Base-by-base conservation (phyloP, 2,329 filamentous ascomycete genomes). In the Trichoderma harzianum region DNA sequence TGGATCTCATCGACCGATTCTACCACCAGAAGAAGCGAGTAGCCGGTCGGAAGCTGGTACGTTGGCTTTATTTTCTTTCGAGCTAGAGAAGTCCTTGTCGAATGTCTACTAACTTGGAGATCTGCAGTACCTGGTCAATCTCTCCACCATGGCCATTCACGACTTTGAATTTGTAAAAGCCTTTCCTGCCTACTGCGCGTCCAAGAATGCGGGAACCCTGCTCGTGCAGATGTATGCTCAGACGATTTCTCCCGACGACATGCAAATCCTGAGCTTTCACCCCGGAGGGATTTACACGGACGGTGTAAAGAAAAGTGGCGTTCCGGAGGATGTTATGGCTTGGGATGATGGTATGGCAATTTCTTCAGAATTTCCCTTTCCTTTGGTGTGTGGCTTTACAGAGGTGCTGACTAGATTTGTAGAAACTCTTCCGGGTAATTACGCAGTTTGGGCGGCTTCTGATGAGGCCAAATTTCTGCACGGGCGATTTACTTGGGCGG, bases 381-480 rank as follows among this genome's bases (percentile, higher is more conserved):
- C 3, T 18, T 28, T 65, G n/a, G 12, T 5, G n/a, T 14, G 21
- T 7, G 36, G 2, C 2, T 24, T 12, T 3, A 14, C 2, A 12
- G 5, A 16, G 3, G 5, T 8, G 16, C 57, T 69, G 34, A 69
- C n/a, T 12, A 4, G 1, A 0, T 21, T 16, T 53, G 1, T 3
- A 69, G 65, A 26, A 21, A 62, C 73, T 8, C 67, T 76, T 24
- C 60, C 74, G 1, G 74, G 72, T 0, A 60, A 78, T 32, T 85
- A 83, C 58, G 73, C 76, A 11, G 79, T 84, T 4, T 85, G 83
- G 84, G 75, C 80, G 2, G 79, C 82, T 3, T 79, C 78, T 3
- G 71, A 77, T 0, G 80, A 84, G 69, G 82, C 83, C 3, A 72
- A 69, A 6, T 84, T 85, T 60, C 73, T 85, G 18, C 82, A 81